phyloP scores from a whole-genome alignment of 441 rosid species.

The Corymbia calophylla region DNA sequence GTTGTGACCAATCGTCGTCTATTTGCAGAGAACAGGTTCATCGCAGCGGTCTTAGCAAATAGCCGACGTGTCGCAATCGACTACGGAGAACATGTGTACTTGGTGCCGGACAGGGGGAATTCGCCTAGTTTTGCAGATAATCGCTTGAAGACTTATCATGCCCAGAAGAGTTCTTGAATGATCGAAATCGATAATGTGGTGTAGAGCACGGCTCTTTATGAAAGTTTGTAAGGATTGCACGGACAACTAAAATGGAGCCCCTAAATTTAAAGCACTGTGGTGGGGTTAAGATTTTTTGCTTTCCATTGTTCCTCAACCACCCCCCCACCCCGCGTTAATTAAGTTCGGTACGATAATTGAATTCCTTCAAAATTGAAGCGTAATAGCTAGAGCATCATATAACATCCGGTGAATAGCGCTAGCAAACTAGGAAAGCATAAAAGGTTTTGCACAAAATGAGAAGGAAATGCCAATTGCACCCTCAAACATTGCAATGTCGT shows the following conservation, averaged over 20 bases:
- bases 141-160: not conserved
- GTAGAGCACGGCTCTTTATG: too few relatives aligned
- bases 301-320: too few relatives aligned
- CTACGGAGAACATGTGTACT: not conserved
- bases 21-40: not conserved
- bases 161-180: not conserved
- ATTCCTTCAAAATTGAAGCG: not conserved
- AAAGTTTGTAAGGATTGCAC: too few relatives aligned
- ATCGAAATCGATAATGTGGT: too few relatives aligned
- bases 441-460: not conserved
- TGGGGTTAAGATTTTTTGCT: too few relatives aligned
- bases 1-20: not conserved
- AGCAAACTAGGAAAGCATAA: not conserved
- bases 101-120: not conserved
- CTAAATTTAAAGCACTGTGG: too few relatives aligned
- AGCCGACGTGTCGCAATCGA: fast-evolving
- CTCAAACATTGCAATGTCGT: not conserved
- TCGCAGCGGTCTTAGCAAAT: not conserved
- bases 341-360: not conserved
- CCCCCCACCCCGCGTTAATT: not conserved
- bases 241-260: too few relatives aligned
- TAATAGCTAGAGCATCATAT: not conserved
- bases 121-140: fast-evolving
- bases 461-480: too few relatives aligned
- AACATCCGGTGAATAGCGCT: not conserved